Evolutionary conservation across 176 grass and related monocot genomes (phyloP).

Genomic region (Oropetium thomaeum): DNA sequence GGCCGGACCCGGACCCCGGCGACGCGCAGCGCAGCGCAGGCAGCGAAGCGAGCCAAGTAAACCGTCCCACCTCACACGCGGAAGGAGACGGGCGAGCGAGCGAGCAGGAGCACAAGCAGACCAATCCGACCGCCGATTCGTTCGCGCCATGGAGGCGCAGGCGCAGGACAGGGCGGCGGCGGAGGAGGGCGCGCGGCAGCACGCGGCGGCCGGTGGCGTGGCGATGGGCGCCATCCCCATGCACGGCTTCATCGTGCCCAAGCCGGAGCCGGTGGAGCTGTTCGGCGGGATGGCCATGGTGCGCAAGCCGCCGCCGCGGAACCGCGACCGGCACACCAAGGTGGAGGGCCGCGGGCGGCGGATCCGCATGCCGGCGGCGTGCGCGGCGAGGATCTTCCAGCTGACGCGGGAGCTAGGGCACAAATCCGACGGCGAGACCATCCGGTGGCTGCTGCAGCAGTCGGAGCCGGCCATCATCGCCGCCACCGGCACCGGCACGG

Average conservation of each 20-base stretch:
- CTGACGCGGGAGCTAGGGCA: constrained; percentile 93
- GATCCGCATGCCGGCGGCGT: constrained; percentile 93
- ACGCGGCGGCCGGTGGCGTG: background rate
- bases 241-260: constrained; percentile 70
- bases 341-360: constrained; percentile 87
- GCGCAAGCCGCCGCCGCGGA: constrained; percentile 58
- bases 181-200: constrained; percentile 22
- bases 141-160: constrained; percentile 51
- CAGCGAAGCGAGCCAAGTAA: constrained; percentile 40
- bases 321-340: constrained; percentile 90
- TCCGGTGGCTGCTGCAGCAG: constrained; percentile 91
- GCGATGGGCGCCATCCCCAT: constrained; percentile 35
- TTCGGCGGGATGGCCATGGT: constrained; percentile 54
- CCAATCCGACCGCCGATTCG: background rate
- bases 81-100: constrained; percentile 19
- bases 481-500: constrained; percentile 81
- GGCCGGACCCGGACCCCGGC: background rate
- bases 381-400: constrained; percentile 95
- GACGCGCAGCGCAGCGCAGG: background rate
- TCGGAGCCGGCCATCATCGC: constrained; percentile 89
- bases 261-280: constrained; percentile 83
- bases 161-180: constrained; percentile 45
- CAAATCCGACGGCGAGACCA: constrained; percentile 97
- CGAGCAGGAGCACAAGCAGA: background rate
- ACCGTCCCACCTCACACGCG: constrained; percentile 34